Conservation (phyloP, 2,329 filamentous ascomycete genomes). For the Penicillium fuscoglaucum region DNA sequence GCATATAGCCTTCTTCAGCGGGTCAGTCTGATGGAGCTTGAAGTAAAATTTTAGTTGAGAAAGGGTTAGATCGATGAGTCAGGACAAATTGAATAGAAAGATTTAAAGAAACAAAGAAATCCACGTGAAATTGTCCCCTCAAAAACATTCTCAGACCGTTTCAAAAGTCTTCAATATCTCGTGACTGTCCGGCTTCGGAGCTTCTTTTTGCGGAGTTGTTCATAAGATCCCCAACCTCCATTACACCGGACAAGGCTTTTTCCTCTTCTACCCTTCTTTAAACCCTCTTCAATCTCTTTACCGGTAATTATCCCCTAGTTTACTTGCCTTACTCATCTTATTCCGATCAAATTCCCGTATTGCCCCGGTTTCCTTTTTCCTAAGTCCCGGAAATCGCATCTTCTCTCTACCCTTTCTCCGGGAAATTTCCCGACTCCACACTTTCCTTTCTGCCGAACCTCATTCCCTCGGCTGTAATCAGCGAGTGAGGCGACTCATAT, state of each 20-base stretch:
- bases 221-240: conserved; percentile 12
- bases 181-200: conserved; percentile 35
- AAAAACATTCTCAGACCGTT: neutral
- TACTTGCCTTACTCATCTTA: conserved; percentile 11
- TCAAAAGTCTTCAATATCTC: conserved; percentile 8
- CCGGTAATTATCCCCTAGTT: conserved; percentile 22
- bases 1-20: conserved; percentile 12
- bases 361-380: conserved; percentile 13
- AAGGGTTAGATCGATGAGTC: conserved; percentile 15
- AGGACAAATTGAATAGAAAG: conserved; percentile 1
- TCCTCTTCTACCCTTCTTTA: conserved; percentile 15
- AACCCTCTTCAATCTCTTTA: conserved; percentile 2
- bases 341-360: conserved; percentile 26
- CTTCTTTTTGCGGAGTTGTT: conserved; percentile 15
- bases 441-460: conserved; percentile 39
- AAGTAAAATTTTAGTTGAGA: conserved; percentile 9
- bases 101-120: conserved; percentile 4
- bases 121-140: neutral
- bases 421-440: conserved; percentile 28
- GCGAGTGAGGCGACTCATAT: conserved; percentile 7
- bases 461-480: conserved; percentile 35
- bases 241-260: conserved; percentile 30
- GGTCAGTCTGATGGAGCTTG: conserved; percentile 19
- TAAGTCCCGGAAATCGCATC: conserved; percentile 5
- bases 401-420: conserved; percentile 8